phyloP scores from a whole-genome alignment of 2,329 filamentous ascomycete genomes.

The Sporothrix inflata region DNA sequence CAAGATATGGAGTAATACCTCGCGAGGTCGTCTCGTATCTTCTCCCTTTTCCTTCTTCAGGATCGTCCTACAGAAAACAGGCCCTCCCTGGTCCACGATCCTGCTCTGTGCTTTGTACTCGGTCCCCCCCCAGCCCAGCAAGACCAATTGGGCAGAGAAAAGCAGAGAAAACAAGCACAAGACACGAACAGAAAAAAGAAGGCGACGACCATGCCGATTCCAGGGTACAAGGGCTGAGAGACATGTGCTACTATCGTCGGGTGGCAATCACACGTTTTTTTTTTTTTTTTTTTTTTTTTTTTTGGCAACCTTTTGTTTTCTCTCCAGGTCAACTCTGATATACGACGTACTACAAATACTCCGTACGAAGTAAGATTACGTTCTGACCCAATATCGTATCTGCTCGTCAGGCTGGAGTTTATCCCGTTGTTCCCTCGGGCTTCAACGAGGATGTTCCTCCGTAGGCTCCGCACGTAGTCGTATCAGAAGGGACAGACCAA shows the following conservation, averaged over 20 bases:
- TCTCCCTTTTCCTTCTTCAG: not conserved
- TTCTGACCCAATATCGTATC: no score
- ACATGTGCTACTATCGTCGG: not conserved
- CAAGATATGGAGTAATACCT: not conserved
- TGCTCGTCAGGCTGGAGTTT: no score
- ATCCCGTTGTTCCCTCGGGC: not conserved
- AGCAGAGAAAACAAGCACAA: not conserved
- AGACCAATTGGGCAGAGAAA: no score
- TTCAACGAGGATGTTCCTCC: not conserved
- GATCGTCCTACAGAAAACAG: not conserved
- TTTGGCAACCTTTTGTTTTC: no score
- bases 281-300: not conserved
- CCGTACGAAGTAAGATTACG: no score
- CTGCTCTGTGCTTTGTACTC: not conserved
- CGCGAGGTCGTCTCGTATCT: not conserved
- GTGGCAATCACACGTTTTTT: conserved; percentile 8
- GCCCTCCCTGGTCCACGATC: not conserved
- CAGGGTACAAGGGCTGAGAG: conserved; percentile 1
- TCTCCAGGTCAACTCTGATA: no score
- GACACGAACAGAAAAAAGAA: not conserved
- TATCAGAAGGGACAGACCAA: not conserved
- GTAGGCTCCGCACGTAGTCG: not conserved
- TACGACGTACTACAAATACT: no score
- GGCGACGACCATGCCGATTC: not conserved
- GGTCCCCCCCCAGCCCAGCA: not conserved